phyloP scores from a whole-genome alignment of 202 grass and related monocot species.

The Cymbopogon flexuosus region DNA sequence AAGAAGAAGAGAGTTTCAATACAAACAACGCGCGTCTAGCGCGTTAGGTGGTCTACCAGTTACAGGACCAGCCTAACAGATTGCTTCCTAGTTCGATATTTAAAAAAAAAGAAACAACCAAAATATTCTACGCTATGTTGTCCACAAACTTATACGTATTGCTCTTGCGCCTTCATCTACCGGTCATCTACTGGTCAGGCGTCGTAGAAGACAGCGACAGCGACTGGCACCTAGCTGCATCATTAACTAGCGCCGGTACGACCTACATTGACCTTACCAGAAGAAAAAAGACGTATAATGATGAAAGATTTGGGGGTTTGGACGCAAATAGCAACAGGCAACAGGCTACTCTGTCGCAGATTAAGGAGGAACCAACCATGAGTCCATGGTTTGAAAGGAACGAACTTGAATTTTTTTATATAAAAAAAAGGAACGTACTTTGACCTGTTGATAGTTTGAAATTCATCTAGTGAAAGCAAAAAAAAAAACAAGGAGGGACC shows the following conservation, averaged over 20 bases:
- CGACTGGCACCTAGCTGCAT: constrained; percentile 1
- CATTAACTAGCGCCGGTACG: background rate
- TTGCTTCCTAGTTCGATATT: too few relatives aligned
- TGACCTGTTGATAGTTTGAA: background rate
- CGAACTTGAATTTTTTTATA: background rate
- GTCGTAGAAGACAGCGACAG: background rate
- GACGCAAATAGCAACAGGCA: background rate
- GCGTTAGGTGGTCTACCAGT: too few relatives aligned
- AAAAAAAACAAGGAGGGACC: background rate
- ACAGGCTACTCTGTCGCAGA: background rate
- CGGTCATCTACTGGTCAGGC: background rate
- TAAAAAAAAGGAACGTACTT: too few relatives aligned
- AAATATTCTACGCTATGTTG: background rate
- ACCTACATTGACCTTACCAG: constrained; percentile 17
- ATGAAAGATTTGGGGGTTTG: background rate
- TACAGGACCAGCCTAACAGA: too few relatives aligned
- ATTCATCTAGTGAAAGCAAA: background rate
- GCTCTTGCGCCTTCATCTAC: background rate
- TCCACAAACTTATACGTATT: background rate
- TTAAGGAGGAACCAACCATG: background rate
- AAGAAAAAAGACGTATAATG: background rate
- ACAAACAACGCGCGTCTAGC: too few relatives aligned
- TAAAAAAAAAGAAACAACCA: too few relatives aligned
- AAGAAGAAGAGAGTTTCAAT: too few relatives aligned
- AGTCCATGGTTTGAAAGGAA: background rate